Evolutionary conservation across 352 stramenopile species (phyloP).

Genomic region (Thalassiosira hispida): DNA sequence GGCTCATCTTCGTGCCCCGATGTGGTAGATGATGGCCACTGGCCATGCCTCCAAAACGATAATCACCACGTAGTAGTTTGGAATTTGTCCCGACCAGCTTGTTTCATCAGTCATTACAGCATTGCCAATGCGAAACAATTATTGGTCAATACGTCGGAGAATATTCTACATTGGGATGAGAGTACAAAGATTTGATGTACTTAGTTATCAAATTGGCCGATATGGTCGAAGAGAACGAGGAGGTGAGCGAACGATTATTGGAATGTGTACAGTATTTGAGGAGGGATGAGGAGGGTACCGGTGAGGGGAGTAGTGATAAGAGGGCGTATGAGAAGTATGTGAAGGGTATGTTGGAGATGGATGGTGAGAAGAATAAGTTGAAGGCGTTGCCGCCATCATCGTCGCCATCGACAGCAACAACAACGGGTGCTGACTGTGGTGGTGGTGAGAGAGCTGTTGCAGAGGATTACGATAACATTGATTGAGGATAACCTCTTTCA

Average conservation of each 20-base stretch:
- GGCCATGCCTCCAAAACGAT: slow-evolving; percentile 36
- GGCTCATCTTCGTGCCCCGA: slow-evolving; percentile 3
- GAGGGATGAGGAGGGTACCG: slow-evolving; percentile 78
- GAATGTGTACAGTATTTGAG: slow-evolving; percentile 84
- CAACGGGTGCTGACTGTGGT: too few relatives aligned
- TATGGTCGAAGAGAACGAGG: slow-evolving; percentile 81
- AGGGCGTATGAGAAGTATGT: slow-evolving; percentile 55
- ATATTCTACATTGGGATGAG: too few relatives aligned
- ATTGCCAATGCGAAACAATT: too few relatives aligned
- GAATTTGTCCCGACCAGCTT: slow-evolving; percentile 8
- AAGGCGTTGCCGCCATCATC: slow-evolving; percentile 5
- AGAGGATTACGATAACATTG: too few relatives aligned
- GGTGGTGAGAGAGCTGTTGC: too few relatives aligned
- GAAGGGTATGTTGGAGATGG: slow-evolving; percentile 26
- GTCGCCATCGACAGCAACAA: too few relatives aligned
- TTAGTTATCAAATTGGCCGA: slow-evolving; percentile 81
- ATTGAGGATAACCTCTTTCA: too few relatives aligned
- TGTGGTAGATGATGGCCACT: not conserved
- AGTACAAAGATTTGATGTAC: too few relatives aligned
- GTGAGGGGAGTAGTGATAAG: slow-evolving; percentile 75
- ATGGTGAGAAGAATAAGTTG: slow-evolving; percentile 27
- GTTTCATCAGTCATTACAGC: slow-evolving; percentile 8
- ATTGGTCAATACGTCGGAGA: too few relatives aligned
- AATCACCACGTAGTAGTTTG: not conserved
- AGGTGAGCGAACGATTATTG: slow-evolving; percentile 76